phyloP scores from a whole-genome alignment of 2,329 filamentous ascomycete species.

The Lachnellula cervina region DNA sequence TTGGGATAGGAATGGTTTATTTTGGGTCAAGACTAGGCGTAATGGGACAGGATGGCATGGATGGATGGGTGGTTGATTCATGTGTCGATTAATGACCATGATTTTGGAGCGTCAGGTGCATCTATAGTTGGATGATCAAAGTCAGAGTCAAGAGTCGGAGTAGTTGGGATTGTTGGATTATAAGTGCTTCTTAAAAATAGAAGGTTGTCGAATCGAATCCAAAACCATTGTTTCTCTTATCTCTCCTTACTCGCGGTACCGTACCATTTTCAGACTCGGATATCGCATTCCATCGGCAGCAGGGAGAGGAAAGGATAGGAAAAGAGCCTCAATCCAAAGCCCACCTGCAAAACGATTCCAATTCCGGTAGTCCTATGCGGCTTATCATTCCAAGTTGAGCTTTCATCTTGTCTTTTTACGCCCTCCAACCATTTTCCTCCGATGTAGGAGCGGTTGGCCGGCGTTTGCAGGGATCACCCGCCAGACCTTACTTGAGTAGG shows the following conservation, averaged over 20 bases:
- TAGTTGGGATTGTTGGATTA: slow-evolving; percentile 7
- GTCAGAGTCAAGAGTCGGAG: background rate
- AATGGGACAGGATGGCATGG: slow-evolving; percentile 9
- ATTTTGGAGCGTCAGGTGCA: slow-evolving; percentile 5
- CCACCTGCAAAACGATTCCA: background rate
- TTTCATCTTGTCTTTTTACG: background rate
- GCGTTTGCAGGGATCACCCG: background rate
- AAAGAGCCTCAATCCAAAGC: background rate
- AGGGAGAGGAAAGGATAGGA: background rate
- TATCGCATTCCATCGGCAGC: background rate
- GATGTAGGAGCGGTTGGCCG: background rate
- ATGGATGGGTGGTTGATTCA: slow-evolving; percentile 1
- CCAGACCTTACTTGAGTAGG: background rate
- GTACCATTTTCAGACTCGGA: background rate
- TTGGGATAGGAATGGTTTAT: background rate
- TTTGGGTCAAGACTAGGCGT: slow-evolving; percentile 9
- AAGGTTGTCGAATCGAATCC: slow-evolving; percentile 6
- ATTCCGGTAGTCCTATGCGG: background rate
- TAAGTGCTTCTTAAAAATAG: slow-evolving; percentile 15
- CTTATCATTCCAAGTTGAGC: background rate
- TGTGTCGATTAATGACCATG: slow-evolving; percentile 21
- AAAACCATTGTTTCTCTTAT: background rate
- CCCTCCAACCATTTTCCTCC: background rate
- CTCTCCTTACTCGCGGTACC: background rate
- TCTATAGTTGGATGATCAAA: slow-evolving; percentile 10